These are phyloP conservation scores for Pulveroboletus frians DNA, from an alignment of 768 basidiomycete genomes.

Conservation along the genomic window DNA sequence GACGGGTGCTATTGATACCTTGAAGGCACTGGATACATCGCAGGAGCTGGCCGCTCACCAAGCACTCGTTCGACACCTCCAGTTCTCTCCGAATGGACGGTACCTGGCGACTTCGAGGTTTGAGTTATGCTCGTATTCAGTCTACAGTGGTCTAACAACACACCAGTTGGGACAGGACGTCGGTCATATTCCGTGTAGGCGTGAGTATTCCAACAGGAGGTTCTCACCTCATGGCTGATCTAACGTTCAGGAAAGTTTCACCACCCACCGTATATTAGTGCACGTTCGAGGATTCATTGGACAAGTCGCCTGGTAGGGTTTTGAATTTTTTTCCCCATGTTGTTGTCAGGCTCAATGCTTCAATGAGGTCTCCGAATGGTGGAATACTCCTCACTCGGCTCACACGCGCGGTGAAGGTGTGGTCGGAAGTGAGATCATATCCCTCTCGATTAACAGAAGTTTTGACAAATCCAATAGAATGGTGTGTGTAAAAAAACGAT, in stretches of 20 bases:
- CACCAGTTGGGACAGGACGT: constrained; percentile 46
- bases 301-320: constrained; percentile 47
- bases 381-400: constrained; percentile 43
- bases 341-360: constrained; percentile 4
- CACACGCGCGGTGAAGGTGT: constrained; percentile 46
- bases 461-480: constrained; percentile 30
- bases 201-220: constrained; percentile 28
- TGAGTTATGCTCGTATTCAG: constrained; percentile 13
- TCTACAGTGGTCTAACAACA: constrained; percentile 5
- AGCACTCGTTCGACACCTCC: constrained; percentile 49
- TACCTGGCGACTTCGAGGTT: constrained; percentile 51
- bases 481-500: constrained; percentile 50
- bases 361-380: constrained; percentile 44
- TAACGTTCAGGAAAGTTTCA: constrained; percentile 35
- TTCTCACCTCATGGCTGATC: constrained; percentile 11
- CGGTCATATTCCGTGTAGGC: constrained; percentile 45
- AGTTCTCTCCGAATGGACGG: constrained; percentile 52
- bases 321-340: neutral
- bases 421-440: constrained; percentile 39
- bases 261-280: constrained; percentile 44
- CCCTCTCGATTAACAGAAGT: neutral
- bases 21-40: constrained; percentile 36
- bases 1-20: constrained; percentile 36
- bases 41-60: constrained; percentile 43
- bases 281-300: constrained; percentile 50